Evolutionary conservation across 225 moss, liverwort and hornwort genomes (phyloP), one percentile per base, ranked within the genome.

Genomic region (Pseudoscleropodium purum): DNA sequence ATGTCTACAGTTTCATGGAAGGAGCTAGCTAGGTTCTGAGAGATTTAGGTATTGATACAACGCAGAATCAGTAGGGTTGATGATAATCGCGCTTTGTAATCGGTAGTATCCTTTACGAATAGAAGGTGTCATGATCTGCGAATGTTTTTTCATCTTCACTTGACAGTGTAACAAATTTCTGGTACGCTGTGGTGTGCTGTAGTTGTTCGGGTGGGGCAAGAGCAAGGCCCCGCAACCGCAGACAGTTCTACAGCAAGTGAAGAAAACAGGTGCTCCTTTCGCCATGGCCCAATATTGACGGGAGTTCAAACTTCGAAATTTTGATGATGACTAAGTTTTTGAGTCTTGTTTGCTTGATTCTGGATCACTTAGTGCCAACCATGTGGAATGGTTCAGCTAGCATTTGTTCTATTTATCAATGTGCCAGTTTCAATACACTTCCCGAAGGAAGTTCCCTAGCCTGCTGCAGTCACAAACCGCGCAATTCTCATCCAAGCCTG

Each of bases 121-220:
- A 59, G 33, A 39, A 62, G 9, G 59, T 64, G 72, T 41, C 75
- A 75, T 23, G 45, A 62, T 81, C 51, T 59, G 56, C 27, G 23
- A 31, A 27, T 74, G n/a, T 31, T 15, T 47, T 51, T 16, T 27
- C 41, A 59, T 51, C 29, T 54, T 57, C 84, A 57, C 66, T 73
- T 70, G 65, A 62, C 15, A 34, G 47, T 18, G 15, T 49, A 79
- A 41, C 23, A 36, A 65, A 18, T 43, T 57, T n/a, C 31, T 60
- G 41, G 52, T 81, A 16, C 54, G 70, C 47, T 84, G 61, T 88
- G 88, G 66, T 81, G 39, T 81, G 56, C 29, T 87, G 36, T 56
- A 93, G 93, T 90, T 93, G 43, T 92, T 93, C 86, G 89, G 91
- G 64, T 88, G 91, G 93, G 89, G 88, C 33, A 88, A 85, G 88